Base-by-base conservation (phyloP, 1,139 yeast genomes). In the Candida sp. region DNA sequence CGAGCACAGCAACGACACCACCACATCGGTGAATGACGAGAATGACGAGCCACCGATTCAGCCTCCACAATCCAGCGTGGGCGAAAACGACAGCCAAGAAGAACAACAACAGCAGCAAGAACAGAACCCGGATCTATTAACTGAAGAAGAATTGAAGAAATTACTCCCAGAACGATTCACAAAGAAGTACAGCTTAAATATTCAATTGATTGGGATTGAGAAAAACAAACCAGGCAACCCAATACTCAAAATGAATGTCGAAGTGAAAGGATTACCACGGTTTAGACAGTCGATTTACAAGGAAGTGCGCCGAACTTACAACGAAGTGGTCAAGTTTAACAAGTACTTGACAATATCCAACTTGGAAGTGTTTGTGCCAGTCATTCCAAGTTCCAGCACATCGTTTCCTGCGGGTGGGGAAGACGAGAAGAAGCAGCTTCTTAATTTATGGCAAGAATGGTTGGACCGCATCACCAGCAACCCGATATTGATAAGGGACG, bases 321-420 rank as follows among this genome's bases (percentile, higher is more conserved):
- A 80, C 54, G 99, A 94, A 66, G 78, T 92, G 57, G 82, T 81
- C 42, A 83, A 85, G 58, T 84, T 96, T 62, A 90, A 90, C 70
- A 86, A 85, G 60, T 94, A 88, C 64, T 75, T 93, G 58, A 83
- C 85, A 53, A 84, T 87, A 25, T 89, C 96, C 39, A 88, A 91
- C 60, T 86, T 96, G 33, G 99, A 94, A 67, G 93, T 96, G 54
- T 92, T 94, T 70, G 94, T 96, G 4, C 98, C 99, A 0, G 86
- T 96, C 2, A 74, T 94, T 38, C 98, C 98, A 0, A 75, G 79
- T 39, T 76, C 94, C 0, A 77, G 74, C 5, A 88, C 97, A 0
- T 81, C 94, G 12, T 93, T 86, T 61, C 96, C 97, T 5, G 73
- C 85, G 11, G 91, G 90, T 49, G 90, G 94, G 30, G 91, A 89